These are phyloP conservation scores for Gelatoporia subvermispora DNA, from an alignment of 768 basidiomycete genomes.

Conservation along the genomic window DNA sequence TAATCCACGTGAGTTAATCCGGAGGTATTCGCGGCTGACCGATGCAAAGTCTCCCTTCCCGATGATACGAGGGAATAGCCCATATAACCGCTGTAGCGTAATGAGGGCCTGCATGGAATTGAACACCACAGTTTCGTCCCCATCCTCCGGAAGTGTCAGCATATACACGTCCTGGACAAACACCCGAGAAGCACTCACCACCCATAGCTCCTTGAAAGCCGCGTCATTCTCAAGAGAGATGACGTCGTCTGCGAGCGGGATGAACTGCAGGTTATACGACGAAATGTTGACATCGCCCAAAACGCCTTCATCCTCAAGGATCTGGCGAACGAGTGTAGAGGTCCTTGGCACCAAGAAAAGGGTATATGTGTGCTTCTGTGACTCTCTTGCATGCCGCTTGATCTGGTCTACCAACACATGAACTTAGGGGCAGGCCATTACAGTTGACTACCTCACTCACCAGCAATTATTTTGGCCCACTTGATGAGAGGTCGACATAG, in stretches of 20 bases:
- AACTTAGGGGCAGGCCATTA: conserved; percentile 4
- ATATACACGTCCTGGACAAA: neutral
- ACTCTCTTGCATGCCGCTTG: conserved; percentile 67
- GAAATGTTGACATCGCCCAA: conserved; percentile 88
- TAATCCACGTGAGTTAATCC: neutral
- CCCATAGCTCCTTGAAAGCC: conserved; percentile 86
- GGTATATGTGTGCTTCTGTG: conserved; percentile 78
- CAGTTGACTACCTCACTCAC: conserved; percentile 45
- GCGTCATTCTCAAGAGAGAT: conserved; percentile 84
- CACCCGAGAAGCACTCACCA: conserved; percentile 49
- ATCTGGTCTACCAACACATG: conserved; percentile 72
- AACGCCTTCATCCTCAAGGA: conserved; percentile 96
- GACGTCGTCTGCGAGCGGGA: conserved; percentile 90
- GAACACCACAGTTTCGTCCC: conserved; percentile 85
- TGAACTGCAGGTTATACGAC: conserved; percentile 88
- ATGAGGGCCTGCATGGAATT: conserved; percentile 85
- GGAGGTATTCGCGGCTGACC: conserved; percentile 33
- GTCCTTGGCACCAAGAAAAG: conserved; percentile 82
- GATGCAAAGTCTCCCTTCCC: conserved; percentile 90
- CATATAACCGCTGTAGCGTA: conserved; percentile 79
- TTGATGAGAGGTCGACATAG: conserved; percentile 85
- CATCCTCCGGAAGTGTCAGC: conserved; percentile 54
- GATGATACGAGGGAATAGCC: conserved; percentile 84
- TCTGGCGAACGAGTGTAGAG: conserved; percentile 79
- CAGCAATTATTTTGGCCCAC: conserved; percentile 85